Evolutionary conservation across 2,329 filamentous ascomycete genomes (phyloP), one percentile per base, ranked within the genome.

Genomic region (Herpotrichia juniperi): DNA sequence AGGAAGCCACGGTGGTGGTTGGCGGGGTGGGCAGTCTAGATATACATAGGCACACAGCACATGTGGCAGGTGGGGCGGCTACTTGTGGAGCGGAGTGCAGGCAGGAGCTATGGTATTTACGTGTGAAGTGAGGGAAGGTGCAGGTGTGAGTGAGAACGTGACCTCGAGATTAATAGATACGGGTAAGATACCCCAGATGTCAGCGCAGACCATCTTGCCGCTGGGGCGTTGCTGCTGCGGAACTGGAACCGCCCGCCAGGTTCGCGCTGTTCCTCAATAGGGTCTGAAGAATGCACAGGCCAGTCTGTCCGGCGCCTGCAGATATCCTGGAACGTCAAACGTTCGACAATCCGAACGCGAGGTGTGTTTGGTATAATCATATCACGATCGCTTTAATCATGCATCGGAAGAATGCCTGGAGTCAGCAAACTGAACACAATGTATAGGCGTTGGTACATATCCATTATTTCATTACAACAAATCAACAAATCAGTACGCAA

Each of bases 1-100:
- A 66, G 67, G 56, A 56, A 66, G 71, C 71, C 71, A 74, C 56
- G 56, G 54, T 72, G 58, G 47, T 48, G 42, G 46, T 44, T n/a
- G 44, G 31, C 5, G 37, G 37, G 7, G 37, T 19, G 9, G 19
- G 19, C 32, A 42, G 35, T 40, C 24, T 44, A 26, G 49, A 28
- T 47, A 47, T 46, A 48, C 57, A 60, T 60, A 45, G 48, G 26
- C 2, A 16, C 8, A 50, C 28, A 43, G 34, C 21, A 22, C 17
- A 40, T 35, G 16, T n/a, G 32, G 14, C 17, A 7, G 32, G 17
- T 7, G 6, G 17, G 17, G 32, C 7, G 32, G 32, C n/a, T n/a
- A n/a, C n/a, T n/a, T 42, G 39, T 42, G 39, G 39, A 14, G 39
- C 21, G 24, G 9, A 37, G 17, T n/a, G 14, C 26, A 7, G 26